phyloP scores from a whole-genome alignment of 192 early-diverging fungal genomes.

The Pilobolus umbonatus region DNA sequence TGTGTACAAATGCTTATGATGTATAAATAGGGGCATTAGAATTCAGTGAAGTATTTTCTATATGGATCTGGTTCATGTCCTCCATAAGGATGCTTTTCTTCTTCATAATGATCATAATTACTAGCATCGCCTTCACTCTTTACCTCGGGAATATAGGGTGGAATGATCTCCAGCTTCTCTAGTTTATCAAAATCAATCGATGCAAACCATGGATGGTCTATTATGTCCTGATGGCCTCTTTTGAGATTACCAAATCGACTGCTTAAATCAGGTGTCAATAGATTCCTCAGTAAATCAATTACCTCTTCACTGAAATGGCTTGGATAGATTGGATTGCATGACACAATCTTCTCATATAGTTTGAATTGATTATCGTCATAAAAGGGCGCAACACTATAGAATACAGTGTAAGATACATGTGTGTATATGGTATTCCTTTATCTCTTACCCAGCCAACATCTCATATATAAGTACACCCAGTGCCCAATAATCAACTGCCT shows the following conservation, averaged over 20 bases:
- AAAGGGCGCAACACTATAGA: slow-evolving; percentile 64
- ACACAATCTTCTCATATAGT: slow-evolving; percentile 87
- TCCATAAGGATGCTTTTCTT: slow-evolving; percentile 25
- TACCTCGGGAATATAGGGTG: slow-evolving; percentile 48
- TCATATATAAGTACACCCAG: slow-evolving; percentile 85
- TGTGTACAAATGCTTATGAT: too few relatives aligned
- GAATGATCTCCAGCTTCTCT: slow-evolving; percentile 33
- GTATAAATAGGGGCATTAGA: slow-evolving; percentile 2
- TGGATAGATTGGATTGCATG: slow-evolving; percentile 67
- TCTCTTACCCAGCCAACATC: slow-evolving; percentile 75
- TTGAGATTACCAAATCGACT: slow-evolving; percentile 82
- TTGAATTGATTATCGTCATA: slow-evolving; percentile 83
- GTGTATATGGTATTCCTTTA: neutral
- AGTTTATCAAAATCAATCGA: slow-evolving; percentile 43
- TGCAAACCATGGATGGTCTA: slow-evolving; percentile 77
- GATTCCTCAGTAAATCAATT: slow-evolving; percentile 66
- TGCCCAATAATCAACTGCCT: slow-evolving; percentile 90
- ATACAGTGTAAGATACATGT: neutral
- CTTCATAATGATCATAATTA: slow-evolving; percentile 29
- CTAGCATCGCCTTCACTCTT: slow-evolving; percentile 42
- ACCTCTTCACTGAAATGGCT: slow-evolving; percentile 60
- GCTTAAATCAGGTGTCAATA: slow-evolving; percentile 74
- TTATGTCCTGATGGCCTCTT: slow-evolving; percentile 71
- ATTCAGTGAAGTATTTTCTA: slow-evolving; percentile 4
- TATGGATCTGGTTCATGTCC: slow-evolving; percentile 7